These are phyloP conservation scores for Tuber melanosporum DNA, from an alignment of 495 filamentous ascomycete species.

Conservation along the genomic window DNA sequence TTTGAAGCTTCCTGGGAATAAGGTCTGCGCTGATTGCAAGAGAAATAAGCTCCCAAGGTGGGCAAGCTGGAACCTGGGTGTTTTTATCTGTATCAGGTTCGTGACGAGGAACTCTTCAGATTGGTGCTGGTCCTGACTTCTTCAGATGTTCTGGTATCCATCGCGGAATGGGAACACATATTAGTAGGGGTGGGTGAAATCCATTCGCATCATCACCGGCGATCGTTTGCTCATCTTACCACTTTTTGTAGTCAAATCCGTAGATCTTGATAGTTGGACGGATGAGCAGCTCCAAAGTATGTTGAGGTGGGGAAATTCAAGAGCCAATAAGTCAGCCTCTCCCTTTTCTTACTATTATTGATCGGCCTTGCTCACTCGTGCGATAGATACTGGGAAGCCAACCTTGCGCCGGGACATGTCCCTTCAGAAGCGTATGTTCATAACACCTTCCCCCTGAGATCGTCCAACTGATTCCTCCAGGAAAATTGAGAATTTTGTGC, in stretches of 20 bases:
- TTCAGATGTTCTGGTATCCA: slow-evolving; percentile 85
- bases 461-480: slow-evolving; percentile 40
- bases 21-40: slow-evolving; percentile 97
- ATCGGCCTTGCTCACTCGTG: slow-evolving; percentile 6
- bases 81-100: slow-evolving; percentile 90
- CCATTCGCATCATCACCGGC: slow-evolving; percentile 7
- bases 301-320: slow-evolving; percentile 84
- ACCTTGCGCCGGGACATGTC: slow-evolving; percentile 83
- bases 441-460: neutral
- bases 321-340: slow-evolving; percentile 73
- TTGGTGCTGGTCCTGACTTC: slow-evolving; percentile 10
- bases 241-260: slow-evolving; percentile 66
- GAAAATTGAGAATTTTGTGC: slow-evolving; percentile 98
- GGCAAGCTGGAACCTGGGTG: slow-evolving; percentile 94
- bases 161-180: slow-evolving; percentile 97
- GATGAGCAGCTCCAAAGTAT: slow-evolving; percentile 94
- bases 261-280: slow-evolving; percentile 95
- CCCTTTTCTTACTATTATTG: slow-evolving; percentile 5
- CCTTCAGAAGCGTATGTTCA: slow-evolving; percentile 78
- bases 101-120: slow-evolving; percentile 8
- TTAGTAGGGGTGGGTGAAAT: slow-evolving; percentile 55
- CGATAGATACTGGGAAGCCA: slow-evolving; percentile 87
- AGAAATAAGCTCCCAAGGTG: slow-evolving; percentile 97
- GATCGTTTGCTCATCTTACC: slow-evolving; percentile 10
- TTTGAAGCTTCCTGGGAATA: slow-evolving; percentile 87